Percentiles rank a stretch among this genome's conserved stretches.
Conservation (phyloP, 1,284 basidiomycete genomes). For the Ustilago curta region DNA sequence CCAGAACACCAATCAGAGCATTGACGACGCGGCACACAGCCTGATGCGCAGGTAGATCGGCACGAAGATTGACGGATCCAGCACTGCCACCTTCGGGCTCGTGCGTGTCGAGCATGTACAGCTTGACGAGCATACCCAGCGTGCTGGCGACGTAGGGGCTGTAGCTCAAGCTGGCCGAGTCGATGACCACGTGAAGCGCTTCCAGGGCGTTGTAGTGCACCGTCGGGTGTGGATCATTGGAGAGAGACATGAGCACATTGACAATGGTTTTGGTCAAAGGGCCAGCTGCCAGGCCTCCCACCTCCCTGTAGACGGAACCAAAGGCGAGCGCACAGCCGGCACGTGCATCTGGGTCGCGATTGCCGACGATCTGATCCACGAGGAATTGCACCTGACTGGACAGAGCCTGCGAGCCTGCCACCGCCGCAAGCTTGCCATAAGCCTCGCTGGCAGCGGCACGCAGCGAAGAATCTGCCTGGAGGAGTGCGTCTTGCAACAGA, state of each 20-base stretch:
- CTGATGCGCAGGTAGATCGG: constrained; percentile 90
- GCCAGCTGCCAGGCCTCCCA: constrained; percentile 91
- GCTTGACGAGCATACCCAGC: constrained; percentile 88
- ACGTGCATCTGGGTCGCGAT: constrained; percentile 90
- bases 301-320: constrained; percentile 90
- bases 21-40: constrained; percentile 91
- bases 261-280: constrained; percentile 95
- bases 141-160: constrained; percentile 88
- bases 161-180: constrained; percentile 91
- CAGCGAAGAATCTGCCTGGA: constrained; percentile 83
- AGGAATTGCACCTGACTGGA: constrained; percentile 89
- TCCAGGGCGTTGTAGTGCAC: constrained; percentile 94
- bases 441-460: constrained; percentile 87
- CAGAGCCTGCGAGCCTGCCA: constrained; percentile 87
- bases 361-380: constrained; percentile 95
- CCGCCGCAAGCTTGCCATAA: constrained; percentile 85
- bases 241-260: constrained; percentile 93
- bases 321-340: constrained; percentile 95
- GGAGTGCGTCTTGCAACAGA: constrained; percentile 84
- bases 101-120: constrained; percentile 90
- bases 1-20: constrained; percentile 90
- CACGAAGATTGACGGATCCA: constrained; percentile 81
- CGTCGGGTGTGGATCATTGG: constrained; percentile 94
- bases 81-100: constrained; percentile 92
- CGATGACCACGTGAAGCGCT: constrained; percentile 86